Conservation (phyloP, 768 basidiomycete species). For the Cystofilobasidium macerans region DNA sequence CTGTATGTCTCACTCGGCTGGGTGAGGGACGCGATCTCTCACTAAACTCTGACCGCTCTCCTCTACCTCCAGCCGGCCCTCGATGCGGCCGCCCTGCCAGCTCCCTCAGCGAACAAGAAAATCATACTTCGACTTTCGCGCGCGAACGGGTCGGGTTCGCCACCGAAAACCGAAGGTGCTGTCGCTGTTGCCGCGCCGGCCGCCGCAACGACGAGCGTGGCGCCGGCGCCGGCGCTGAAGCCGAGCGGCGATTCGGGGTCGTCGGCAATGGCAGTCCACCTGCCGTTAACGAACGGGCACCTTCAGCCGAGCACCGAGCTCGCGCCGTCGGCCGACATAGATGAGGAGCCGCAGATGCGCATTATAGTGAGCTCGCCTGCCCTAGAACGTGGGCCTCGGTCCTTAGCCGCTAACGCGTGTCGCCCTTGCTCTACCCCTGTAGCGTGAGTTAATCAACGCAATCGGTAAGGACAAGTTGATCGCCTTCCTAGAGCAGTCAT, state of each 20-base stretch:
- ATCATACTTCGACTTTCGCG: constrained; percentile 1
- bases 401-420: neutral
- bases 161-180: neutral
- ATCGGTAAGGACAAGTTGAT: constrained; percentile 11
- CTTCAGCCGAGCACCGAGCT: neutral
- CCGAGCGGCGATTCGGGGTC: too few species aligned
- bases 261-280: neutral
- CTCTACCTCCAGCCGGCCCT: neutral
- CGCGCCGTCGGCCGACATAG: neutral
- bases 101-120: neutral
- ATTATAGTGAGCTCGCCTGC: neutral
- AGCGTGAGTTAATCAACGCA: constrained; percentile 8
- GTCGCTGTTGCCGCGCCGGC: neutral
- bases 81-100: neutral
- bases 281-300: neutral
- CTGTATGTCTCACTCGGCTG: neutral
- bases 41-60: neutral
- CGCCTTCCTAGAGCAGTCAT: constrained; percentile 4
- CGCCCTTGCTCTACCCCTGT: neutral
- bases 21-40: neutral
- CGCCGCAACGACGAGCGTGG: neutral
- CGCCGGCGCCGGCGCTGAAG: neutral
- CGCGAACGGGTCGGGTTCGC: neutral
- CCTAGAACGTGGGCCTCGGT: neutral
- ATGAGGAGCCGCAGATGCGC: constrained; percentile 11